Percentiles rank a stretch among this genome's conserved stretches.
phyloP scores from a whole-genome alignment of 139 green algal species.

The Micractinium conductrix region DNA sequence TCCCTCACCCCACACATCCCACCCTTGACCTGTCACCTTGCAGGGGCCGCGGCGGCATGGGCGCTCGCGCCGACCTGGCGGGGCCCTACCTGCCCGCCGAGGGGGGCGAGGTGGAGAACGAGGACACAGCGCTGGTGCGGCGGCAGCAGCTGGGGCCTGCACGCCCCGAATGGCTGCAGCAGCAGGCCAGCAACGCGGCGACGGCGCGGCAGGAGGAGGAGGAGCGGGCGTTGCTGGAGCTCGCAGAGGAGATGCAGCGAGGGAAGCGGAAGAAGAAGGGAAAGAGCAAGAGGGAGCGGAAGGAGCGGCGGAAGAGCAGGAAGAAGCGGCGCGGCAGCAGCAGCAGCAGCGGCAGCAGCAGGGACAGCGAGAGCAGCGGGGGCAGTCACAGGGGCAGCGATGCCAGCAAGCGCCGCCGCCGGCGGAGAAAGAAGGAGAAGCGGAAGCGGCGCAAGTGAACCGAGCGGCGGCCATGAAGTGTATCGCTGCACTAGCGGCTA shows the following conservation, averaged over 20 bases:
- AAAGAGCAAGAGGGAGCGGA: not conserved
- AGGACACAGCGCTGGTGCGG: constrained; percentile 16
- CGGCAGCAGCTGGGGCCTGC: constrained; percentile 38
- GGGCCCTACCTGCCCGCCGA: constrained; percentile 35
- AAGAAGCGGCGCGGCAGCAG: not conserved
- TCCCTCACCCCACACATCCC: not conserved
- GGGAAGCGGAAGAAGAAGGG: constrained; percentile 11
- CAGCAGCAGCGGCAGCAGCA: not conserved
- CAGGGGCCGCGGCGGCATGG: constrained; percentile 45
- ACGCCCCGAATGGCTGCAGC: constrained; percentile 37
- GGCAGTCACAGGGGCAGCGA: not conserved
- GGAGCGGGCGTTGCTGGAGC: not conserved
- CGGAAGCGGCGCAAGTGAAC: no score
- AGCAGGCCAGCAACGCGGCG: constrained; percentile 1
- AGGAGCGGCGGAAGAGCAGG: not conserved
- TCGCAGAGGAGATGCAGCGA: not conserved
- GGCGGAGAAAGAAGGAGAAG: constrained; percentile 17
- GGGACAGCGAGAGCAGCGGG: not conserved
- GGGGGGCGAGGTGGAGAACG: constrained; percentile 13
- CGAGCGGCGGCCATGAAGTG: no score
- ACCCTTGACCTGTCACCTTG: not conserved
- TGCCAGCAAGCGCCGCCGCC: not conserved
- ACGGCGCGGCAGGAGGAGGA: not conserved
- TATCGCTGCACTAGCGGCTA: no score
- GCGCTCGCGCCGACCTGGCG: constrained; percentile 38